phyloP scores from a whole-genome alignment of 257 asterid species.

The Coffea canephora region DNA sequence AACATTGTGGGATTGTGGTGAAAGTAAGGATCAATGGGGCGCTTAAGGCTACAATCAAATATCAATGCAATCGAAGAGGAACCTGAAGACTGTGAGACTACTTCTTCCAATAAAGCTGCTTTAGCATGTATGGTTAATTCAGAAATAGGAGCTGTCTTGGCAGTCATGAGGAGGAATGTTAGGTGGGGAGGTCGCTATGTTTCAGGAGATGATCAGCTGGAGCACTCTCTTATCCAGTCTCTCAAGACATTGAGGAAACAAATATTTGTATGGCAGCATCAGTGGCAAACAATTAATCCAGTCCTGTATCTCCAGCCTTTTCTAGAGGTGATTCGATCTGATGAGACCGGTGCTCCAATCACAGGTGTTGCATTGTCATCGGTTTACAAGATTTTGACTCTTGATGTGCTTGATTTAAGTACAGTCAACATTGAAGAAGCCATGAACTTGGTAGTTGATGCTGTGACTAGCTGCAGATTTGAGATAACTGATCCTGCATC shows the following conservation, averaged over 20 bases:
- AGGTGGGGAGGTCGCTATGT: constrained; percentile 98
- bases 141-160: constrained; percentile 91
- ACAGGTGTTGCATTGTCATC: constrained; percentile 90
- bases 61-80: constrained; percentile 93
- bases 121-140: constrained; percentile 82
- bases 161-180: constrained; percentile 96
- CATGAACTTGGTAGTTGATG: constrained; percentile 87
- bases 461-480: constrained; percentile 96
- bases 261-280: constrained; percentile 77
- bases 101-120: constrained; percentile 59
- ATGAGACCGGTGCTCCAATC: constrained; percentile 95
- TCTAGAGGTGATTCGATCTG: constrained; percentile 87
- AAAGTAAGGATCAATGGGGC: constrained; percentile 58
- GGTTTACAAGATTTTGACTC: constrained; percentile 82
- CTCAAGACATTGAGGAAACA: constrained; percentile 78
- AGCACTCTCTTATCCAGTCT: constrained; percentile 88
- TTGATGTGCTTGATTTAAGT: constrained; percentile 72
- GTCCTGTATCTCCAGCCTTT: constrained; percentile 90
- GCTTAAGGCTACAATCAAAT: constrained; percentile 71
- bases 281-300: constrained; percentile 79
- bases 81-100: constrained; percentile 78
- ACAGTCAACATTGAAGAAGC: constrained; percentile 77
- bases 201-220: constrained; percentile 94
- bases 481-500: constrained; percentile 97
- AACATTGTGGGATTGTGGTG: constrained; percentile 23